Evolutionary conservation across 495 filamentous ascomycete species (phyloP).

Genomic region (Penicillium verhagenii): DNA sequence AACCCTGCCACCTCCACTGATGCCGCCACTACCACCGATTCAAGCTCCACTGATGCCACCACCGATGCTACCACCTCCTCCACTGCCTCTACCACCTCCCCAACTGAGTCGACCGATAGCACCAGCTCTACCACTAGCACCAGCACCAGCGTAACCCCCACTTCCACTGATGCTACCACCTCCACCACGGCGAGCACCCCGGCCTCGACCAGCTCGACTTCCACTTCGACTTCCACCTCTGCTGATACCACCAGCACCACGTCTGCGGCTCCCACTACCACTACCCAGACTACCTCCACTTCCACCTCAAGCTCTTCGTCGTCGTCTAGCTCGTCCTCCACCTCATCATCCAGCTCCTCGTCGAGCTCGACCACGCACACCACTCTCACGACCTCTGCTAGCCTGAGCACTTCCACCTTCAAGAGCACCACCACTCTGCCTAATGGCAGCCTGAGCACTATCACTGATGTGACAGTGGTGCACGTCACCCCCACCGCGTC

Average conservation of each 20-base stretch:
- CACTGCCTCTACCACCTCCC: slow-evolving; percentile 10
- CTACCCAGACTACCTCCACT: slow-evolving; percentile 25
- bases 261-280: slow-evolving; percentile 27
- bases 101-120: slow-evolving; percentile 9
- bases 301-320: slow-evolving; percentile 19
- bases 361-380: slow-evolving; percentile 13
- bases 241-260: slow-evolving; percentile 41
- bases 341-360: slow-evolving; percentile 35
- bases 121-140: slow-evolving; percentile 6
- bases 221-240: slow-evolving; percentile 32
- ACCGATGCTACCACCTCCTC: not conserved
- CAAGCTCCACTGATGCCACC: not conserved
- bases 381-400: slow-evolving; percentile 32
- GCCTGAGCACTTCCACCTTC: slow-evolving; percentile 34
- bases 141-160: slow-evolving; percentile 13
- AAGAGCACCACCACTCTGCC: slow-evolving; percentile 64
- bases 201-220: slow-evolving; percentile 10
- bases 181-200: slow-evolving; percentile 10
- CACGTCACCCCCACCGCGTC: slow-evolving; percentile 28
- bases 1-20: slow-evolving; percentile 6
- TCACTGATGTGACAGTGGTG: slow-evolving; percentile 50
- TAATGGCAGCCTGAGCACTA: slow-evolving; percentile 57
- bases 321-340: slow-evolving; percentile 39
- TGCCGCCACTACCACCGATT: not conserved
- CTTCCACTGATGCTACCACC: slow-evolving; percentile 15